Evolutionary conservation across 441 rosid genomes (phyloP).

Genomic region (Erodium moschatum): DNA sequence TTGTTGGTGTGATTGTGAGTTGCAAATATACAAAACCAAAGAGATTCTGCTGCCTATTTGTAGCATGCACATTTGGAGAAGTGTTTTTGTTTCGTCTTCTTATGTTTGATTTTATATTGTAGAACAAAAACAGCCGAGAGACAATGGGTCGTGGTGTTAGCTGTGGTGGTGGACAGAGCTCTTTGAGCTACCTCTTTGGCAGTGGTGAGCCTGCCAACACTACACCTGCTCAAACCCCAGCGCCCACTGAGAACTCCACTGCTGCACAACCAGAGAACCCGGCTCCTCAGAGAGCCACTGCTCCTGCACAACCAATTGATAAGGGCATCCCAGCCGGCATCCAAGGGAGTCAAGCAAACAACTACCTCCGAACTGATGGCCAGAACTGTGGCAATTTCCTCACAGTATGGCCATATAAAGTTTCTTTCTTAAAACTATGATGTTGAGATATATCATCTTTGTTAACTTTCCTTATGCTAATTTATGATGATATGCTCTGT

Average conservation of each 20-base stretch:
- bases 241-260: slow-evolving; percentile 22
- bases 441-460: background rate
- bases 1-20: too few relatives aligned
- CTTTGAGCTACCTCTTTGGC: slow-evolving; percentile 55
- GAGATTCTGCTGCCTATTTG: background rate
- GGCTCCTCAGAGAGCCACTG: slow-evolving; percentile 3
- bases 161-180: slow-evolving; percentile 61
- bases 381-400: slow-evolving; percentile 48
- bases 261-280: slow-evolving; percentile 9
- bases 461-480: too few relatives aligned
- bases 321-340: slow-evolving; percentile 45
- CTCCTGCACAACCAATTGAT: slow-evolving; percentile 18
- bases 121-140: slow-evolving; percentile 12
- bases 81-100: background rate
- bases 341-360: slow-evolving; percentile 32
- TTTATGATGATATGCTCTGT: background rate
- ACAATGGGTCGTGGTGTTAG: slow-evolving; percentile 62
- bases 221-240: slow-evolving; percentile 27
- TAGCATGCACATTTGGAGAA: background rate
- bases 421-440: background rate
- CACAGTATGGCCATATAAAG: slow-evolving; percentile 29
- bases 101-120: slow-evolving; percentile 4
- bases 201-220: slow-evolving; percentile 32
- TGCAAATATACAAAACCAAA: background rate
- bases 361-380: slow-evolving; percentile 40